Evolutionary conservation across 139 green algal genomes (phyloP), one percentile per base, ranked within the genome.

Genomic region (Astrephomene gubernaculifera): DNA sequence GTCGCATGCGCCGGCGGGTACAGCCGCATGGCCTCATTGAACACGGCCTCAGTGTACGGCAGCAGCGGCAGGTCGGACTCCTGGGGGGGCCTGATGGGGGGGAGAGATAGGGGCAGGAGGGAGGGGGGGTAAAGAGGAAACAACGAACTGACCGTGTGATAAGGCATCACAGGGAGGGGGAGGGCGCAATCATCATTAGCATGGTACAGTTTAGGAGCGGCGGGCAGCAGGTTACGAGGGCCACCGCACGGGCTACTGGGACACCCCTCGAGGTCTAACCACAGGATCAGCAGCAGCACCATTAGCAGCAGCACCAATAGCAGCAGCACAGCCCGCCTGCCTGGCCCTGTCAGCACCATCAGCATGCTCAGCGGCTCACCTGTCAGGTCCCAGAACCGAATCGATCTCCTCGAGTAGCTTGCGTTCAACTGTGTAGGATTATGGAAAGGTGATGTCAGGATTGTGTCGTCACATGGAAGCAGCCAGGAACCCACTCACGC

Each of bases 1-100:
- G 71, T 87, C 41, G 39, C 70, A 29, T 87, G 72, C 6, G 65
- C 82, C 29, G 91, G 91, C 12, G 90, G 88, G 65, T 81, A 92
- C 49, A 93, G 44, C 38, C 91, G 82, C 81, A 94, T 74, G 3
- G 81, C 49, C 71, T 94, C 91, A 4, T 86, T 86, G 52, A 93
- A 57, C 33, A 90, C 82, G 0, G 90, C 91, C 33, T 87, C 75
- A 1, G 86, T 70, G 78, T 92, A 94, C 57, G 57, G 21, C 49
- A 81, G 52, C 72, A 69, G 72, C 31, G 7, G 35, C 14, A 12
- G 49, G 49, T 12, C 17, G n/a, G n/a, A n/a, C n/a, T n/a, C n/a
- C n/a, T 57, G 49, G 49, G 49, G 12, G 49, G 49, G 49, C 49
- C 12, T 12, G 49, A 12, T 17, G 12, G 49, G 17, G 49, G 17